Evolutionary conservation across 1,139 yeast genomes (phyloP).

Genomic region (Saccharomyces uvarum): DNA sequence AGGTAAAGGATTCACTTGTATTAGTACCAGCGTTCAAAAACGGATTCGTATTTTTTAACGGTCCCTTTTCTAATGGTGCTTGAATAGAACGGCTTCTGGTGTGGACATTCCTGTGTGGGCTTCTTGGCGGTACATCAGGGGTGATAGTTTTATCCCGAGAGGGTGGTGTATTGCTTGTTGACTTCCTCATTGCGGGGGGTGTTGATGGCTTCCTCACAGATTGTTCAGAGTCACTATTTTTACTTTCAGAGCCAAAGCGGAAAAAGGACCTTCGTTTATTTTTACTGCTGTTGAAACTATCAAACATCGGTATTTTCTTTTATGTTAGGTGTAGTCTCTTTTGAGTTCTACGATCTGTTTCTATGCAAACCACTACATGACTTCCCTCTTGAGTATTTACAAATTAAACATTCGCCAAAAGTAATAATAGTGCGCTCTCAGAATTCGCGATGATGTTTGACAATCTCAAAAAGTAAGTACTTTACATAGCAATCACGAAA

Average conservation of each 20-base stretch:
- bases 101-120: not conserved
- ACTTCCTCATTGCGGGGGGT: not conserved
- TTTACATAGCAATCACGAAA: not conserved
- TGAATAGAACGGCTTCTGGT: not conserved
- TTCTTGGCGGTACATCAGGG: not conserved
- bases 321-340: not conserved
- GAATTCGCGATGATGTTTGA: not conserved
- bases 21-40: constrained; percentile 2
- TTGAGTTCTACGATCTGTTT: not conserved
- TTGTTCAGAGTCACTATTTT: not conserved
- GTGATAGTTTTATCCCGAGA: not conserved
- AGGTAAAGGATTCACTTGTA: not conserved
- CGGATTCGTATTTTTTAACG: constrained; percentile 10
- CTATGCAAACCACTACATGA: not conserved
- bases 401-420: not conserved
- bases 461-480: not conserved
- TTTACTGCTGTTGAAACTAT: constrained; percentile 10
- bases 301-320: constrained; percentile 12
- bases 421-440: not conserved
- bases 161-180: not conserved
- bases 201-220: not conserved
- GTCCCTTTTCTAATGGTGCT: constrained; percentile 7
- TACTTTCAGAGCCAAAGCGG: constrained; percentile 17
- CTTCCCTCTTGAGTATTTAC: not conserved
- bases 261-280: constrained; percentile 22